Percentiles rank a stretch among this genome's conserved stretches.
These are phyloP conservation scores for sweet orange (Citrus sinensis) DNA, from an alignment of 345 rosid species.

Conservation along the genomic window DNA sequence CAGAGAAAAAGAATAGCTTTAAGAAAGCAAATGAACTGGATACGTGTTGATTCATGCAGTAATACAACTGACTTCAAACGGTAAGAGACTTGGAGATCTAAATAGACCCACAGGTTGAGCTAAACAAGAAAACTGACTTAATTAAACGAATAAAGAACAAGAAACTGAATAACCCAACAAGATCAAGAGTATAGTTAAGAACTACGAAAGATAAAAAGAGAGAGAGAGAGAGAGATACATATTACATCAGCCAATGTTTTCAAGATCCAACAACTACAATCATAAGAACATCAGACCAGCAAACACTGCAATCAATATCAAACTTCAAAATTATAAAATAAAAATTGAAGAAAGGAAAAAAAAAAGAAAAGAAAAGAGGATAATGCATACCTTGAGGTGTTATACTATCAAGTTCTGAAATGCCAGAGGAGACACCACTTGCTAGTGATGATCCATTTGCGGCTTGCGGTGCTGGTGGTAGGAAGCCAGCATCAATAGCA, in stretches of 20 bases:
- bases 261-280: conserved; percentile 5
- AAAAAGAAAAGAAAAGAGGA: neutral
- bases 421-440: conserved; percentile 58
- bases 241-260: neutral
- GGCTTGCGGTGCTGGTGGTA: conserved; percentile 29
- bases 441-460: conserved; percentile 62
- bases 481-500: conserved; percentile 10
- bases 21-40: neutral
- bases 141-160: neutral
- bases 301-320: neutral
- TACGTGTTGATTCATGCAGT: neutral
- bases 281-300: neutral
- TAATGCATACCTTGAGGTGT: conserved; percentile 58
- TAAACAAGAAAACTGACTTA: neutral
- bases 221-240: neutral
- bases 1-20: neutral
- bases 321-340: neutral
- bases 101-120: neutral
- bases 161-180: neutral
- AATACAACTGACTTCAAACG: neutral
- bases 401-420: conserved; percentile 50
- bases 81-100: neutral
- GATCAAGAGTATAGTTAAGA: neutral
- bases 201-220: neutral
- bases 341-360: neutral